phyloP scores from a whole-genome alignment of 2,329 filamentous ascomycete species.

The Aspergillus sclerotialis region DNA sequence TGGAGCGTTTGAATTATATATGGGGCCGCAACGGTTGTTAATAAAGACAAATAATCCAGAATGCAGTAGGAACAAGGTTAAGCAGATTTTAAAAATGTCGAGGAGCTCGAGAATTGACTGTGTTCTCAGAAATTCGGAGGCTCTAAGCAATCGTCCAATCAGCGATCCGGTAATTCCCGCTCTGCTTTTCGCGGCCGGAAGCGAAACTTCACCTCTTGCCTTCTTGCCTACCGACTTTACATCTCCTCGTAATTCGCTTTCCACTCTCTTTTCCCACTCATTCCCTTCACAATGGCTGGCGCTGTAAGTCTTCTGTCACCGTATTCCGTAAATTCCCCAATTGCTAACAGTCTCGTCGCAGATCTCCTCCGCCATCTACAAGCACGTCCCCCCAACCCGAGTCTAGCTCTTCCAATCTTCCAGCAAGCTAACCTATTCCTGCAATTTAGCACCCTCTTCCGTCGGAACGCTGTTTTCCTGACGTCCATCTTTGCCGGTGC shows the following conservation, averaged over 20 bases:
- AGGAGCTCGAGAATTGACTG: too few species aligned
- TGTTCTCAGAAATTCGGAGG: constrained; percentile 23
- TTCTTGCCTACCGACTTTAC: constrained; percentile 2
- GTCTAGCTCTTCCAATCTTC: constrained; percentile 11
- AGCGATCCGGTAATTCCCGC: constrained; percentile 32
- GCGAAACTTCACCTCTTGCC: constrained; percentile 23
- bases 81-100: too few species aligned
- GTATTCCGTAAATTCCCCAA: constrained; percentile 26
- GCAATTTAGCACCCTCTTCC: constrained; percentile 66
- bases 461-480: constrained; percentile 82
- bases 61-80: too few species aligned
- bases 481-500: constrained; percentile 77
- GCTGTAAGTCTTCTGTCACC: constrained; percentile 38
- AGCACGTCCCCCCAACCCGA: constrained; percentile 41
- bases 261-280: constrained; percentile 13
- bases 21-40: too few species aligned
- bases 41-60: too few species aligned
- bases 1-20: constrained; percentile 31
- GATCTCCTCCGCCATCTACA: constrained; percentile 52
- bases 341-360: constrained; percentile 29
- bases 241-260: constrained; percentile 15
- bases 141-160: constrained; percentile 25
- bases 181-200: constrained; percentile 22
- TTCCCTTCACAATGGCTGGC: constrained; percentile 49
- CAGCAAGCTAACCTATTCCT: constrained; percentile 1